phyloP scores from a whole-genome alignment of 2,329 filamentous ascomycete species.

The Lachnellula arida region DNA sequence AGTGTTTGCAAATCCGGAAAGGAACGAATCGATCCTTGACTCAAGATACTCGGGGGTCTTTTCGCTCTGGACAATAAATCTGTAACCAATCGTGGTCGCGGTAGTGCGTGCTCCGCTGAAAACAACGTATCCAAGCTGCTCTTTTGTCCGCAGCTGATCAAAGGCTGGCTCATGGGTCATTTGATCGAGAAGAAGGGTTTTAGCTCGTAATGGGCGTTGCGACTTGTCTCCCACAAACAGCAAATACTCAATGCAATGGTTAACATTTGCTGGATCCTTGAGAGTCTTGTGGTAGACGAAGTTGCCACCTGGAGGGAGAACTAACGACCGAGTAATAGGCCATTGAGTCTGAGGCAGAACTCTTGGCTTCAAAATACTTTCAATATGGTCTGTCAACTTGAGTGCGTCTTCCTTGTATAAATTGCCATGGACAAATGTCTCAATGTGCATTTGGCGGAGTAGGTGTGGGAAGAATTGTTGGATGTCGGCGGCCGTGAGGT shows the following conservation, averaged over 20 bases:
- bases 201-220: slow-evolving; percentile 67
- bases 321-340: slow-evolving; percentile 70
- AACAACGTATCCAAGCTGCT: slow-evolving; percentile 95
- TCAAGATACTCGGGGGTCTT: slow-evolving; percentile 80
- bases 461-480: slow-evolving; percentile 74
- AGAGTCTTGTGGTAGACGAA: slow-evolving; percentile 76
- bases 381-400: slow-evolving; percentile 76
- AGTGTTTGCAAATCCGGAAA: slow-evolving; percentile 60
- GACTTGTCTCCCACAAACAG: slow-evolving; percentile 65
- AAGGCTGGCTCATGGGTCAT: slow-evolving; percentile 92
- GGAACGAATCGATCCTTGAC: slow-evolving; percentile 79
- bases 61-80: slow-evolving; percentile 92
- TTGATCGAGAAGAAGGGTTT: slow-evolving; percentile 77
- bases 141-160: slow-evolving; percentile 91
- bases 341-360: slow-evolving; percentile 72
- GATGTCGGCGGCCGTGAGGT: slow-evolving; percentile 70
- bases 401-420: slow-evolving; percentile 90
- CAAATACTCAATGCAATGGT: slow-evolving; percentile 78
- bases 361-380: slow-evolving; percentile 70
- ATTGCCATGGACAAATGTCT: slow-evolving; percentile 86
- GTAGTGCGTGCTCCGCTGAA: slow-evolving; percentile 72
- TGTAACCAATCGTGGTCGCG: slow-evolving; percentile 76
- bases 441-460: slow-evolving; percentile 78
- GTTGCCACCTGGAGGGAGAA: slow-evolving; percentile 76
- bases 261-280: slow-evolving; percentile 83